These are phyloP conservation scores for Mucor plumbeus DNA, from an alignment of 371 early-diverging fungal species.

Conservation along the genomic window DNA sequence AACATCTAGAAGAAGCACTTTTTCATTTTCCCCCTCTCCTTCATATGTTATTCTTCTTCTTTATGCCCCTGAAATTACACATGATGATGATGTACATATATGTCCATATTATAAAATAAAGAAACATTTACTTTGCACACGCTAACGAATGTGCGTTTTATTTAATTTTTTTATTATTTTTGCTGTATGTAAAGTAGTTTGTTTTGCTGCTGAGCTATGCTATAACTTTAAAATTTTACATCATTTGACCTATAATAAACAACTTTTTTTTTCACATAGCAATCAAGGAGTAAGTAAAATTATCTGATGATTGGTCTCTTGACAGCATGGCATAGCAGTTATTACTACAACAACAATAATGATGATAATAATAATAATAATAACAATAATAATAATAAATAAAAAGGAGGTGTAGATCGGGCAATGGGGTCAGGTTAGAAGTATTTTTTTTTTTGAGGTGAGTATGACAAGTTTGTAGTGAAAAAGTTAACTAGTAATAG, in stretches of 20 bases:
- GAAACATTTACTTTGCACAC: constrained; percentile 11
- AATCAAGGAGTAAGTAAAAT: constrained; percentile 11
- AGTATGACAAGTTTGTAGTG: not conserved
- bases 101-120: constrained; percentile 18
- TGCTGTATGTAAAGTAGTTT: not conserved
- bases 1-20: no score
- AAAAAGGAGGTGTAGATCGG: constrained; percentile 24
- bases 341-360: constrained; percentile 4
- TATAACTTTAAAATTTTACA: constrained; percentile 2
- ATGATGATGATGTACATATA: constrained; percentile 16
- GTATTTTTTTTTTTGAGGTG: not conserved
- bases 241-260: constrained; percentile 5
- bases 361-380: not conserved
- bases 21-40: no score
- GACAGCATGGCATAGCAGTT: constrained; percentile 25
- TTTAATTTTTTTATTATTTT: not conserved
- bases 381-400: no score
- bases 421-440: constrained; percentile 11
- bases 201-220: constrained; percentile 3
- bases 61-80: not conserved
- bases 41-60: no score
- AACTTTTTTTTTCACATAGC: constrained; percentile 8
- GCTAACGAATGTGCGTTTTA: not conserved
- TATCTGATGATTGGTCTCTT: constrained; percentile 24
- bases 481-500: not conserved